Base-by-base conservation (phyloP, 163 green algal genomes). In the Coccomyxa subellipsoidea region DNA sequence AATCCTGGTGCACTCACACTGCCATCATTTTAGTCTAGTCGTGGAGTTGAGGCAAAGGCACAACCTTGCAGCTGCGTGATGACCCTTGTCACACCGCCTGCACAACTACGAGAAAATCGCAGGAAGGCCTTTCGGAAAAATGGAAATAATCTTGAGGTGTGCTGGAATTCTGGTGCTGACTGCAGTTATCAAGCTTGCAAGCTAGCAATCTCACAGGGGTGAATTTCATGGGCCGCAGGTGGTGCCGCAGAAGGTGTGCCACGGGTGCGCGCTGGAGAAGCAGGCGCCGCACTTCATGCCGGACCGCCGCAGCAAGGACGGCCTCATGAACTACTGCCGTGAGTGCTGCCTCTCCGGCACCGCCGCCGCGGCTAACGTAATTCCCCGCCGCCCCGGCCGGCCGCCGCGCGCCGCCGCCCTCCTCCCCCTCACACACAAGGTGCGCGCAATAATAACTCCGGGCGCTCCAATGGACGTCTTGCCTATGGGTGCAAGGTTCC, bases 231-330 rank as follows among this genome's bases (percentile, higher is more conserved):
- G 77, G 72, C 47, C 77, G 54, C 4, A 82, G 47, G 47, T 69
- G 27, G 78, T 82, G 34, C 27, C 32, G 34, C 38, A 82, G 54
- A 82, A 83, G 69, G 54, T 38, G 69, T 83, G 79, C 69, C 66
- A 69, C 38, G 66, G 69, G 10, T 83, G 79, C 38, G 37, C 36
- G 27, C 25, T 78, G 79, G 34, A 78, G 36, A 83, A 83, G 29
- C 36, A 69, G 4, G 66, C 79, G n/a, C 38, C 21, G 27, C 38
- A 69, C 7, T 83, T 83, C 79, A 78, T 78, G 54, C 75, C 66
- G 79, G 76, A 83, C 69, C 79, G 79, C 35, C 76, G 38, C 66
- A 83, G 77, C 37, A 78, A 78, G 79, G 79, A 83, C 38, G 79
- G 79, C 2, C 79, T 83, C 37, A 78, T 78, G 75, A 38, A 40